Percentiles rank a stretch among this genome's conserved stretches.
phyloP scores from a whole-genome alignment of 495 filamentous ascomycete genomes.

The Elasticomyces elasticus region DNA sequence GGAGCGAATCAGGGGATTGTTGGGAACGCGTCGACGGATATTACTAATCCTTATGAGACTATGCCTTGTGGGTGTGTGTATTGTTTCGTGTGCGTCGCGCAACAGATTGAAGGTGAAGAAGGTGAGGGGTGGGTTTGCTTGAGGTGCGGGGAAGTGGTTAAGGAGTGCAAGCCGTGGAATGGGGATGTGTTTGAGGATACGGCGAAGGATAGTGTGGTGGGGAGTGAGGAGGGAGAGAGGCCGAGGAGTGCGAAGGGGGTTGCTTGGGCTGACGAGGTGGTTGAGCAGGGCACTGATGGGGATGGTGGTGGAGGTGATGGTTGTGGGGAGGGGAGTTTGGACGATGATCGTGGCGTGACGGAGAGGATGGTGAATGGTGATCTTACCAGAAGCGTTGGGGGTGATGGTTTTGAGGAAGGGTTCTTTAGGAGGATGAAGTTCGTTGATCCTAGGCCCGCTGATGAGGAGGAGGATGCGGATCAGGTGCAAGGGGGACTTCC shows the following conservation, averaged over 20 bases:
- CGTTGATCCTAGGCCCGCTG: slow-evolving; percentile 29
- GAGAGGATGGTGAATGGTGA: no score
- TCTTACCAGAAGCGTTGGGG: no score
- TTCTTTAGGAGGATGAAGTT: slow-evolving; percentile 17
- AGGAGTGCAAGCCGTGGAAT: slow-evolving; percentile 85
- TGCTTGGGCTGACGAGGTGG: slow-evolving; percentile 26
- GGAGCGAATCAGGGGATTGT: slow-evolving; percentile 58
- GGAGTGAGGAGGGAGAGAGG: not conserved
- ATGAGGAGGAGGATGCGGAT: slow-evolving; percentile 21
- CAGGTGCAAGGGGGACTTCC: no score
- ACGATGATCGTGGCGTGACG: no score
- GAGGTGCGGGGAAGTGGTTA: slow-evolving; percentile 74
- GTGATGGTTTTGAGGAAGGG: slow-evolving; percentile 13
- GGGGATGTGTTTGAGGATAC: slow-evolving; percentile 61
- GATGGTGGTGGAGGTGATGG: no score
- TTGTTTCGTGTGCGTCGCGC: slow-evolving; percentile 94
- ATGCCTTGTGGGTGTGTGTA: slow-evolving; percentile 88
- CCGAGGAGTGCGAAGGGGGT: slow-evolving; percentile 26
- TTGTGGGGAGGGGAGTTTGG: no score
- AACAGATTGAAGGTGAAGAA: slow-evolving; percentile 80
- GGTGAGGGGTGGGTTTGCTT: slow-evolving; percentile 95
- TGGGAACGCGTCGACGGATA: slow-evolving; percentile 83
- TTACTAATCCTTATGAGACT: slow-evolving; percentile 92
- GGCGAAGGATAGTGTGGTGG: slow-evolving; percentile 6
- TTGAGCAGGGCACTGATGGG: slow-evolving; percentile 7